Percentiles rank a stretch among this genome's conserved stretches.
Conservation (phyloP, 2,329 filamentous ascomycete genomes). For the Fusarium sp. region DNA sequence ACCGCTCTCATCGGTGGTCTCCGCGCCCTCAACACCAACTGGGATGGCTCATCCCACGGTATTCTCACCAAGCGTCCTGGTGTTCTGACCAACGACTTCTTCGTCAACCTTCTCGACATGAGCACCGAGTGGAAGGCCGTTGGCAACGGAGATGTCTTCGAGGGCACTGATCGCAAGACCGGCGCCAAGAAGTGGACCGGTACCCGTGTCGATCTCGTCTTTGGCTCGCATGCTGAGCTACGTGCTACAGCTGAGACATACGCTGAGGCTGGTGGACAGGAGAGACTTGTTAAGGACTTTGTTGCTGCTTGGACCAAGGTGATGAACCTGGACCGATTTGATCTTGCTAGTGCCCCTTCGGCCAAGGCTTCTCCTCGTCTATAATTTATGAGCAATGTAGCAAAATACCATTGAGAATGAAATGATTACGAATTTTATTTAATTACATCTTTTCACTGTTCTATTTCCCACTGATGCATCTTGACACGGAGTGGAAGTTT, state of each 20-base stretch:
- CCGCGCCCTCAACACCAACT: constrained; percentile 76
- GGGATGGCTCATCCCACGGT: constrained; percentile 73
- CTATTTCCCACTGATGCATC: background rate
- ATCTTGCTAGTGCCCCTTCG: constrained; percentile 48
- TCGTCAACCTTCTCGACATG: constrained; percentile 80
- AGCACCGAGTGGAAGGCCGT: constrained; percentile 68
- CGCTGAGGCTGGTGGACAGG: constrained; percentile 65
- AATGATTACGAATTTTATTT: constrained; percentile 22
- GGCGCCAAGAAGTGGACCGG: constrained; percentile 76
- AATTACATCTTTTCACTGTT: background rate
- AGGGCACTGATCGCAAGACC: constrained; percentile 74
- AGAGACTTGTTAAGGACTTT: constrained; percentile 78
- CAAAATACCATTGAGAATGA: constrained; percentile 40
- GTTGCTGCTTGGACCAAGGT: constrained; percentile 79
- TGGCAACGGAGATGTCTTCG: constrained; percentile 64
- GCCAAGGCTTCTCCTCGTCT: constrained; percentile 31
- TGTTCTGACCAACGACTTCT: constrained; percentile 82
- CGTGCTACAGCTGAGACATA: constrained; percentile 78
- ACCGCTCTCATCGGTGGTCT: constrained; percentile 78
- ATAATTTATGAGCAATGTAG: constrained; percentile 39
- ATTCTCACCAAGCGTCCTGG: constrained; percentile 77
- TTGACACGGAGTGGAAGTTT: background rate
- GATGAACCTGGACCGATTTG: constrained; percentile 78
- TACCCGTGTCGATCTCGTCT: constrained; percentile 75
- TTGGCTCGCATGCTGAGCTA: constrained; percentile 78